Conservation (phyloP, 306 rosid species). For the Arachis stenosperma region DNA sequence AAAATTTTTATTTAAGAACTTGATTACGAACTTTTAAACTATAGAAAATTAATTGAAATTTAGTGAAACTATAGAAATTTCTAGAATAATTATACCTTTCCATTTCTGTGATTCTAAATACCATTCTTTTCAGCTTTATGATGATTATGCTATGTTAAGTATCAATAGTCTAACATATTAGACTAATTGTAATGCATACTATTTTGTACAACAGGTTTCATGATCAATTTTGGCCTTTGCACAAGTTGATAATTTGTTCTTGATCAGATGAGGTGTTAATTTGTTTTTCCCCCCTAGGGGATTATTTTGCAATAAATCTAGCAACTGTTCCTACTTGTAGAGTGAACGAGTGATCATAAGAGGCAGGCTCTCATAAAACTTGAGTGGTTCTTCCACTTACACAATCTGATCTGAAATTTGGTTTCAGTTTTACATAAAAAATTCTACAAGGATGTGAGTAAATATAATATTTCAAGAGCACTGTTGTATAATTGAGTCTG, state of each 20-base stretch:
- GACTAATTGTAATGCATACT: conserved; percentile 6
- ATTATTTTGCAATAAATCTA: not conserved
- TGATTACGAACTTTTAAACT: too few relatives aligned
- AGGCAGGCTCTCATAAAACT: conserved; percentile 30
- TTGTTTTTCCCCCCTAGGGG: not conserved
- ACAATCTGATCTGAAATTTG: conserved; percentile 15
- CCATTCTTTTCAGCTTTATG: conserved; percentile 5
- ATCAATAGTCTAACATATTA: conserved; percentile 3
- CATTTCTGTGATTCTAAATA: conserved; percentile 12
- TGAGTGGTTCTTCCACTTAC: conserved; percentile 25
- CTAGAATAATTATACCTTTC: not conserved
- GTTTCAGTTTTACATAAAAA: not conserved
- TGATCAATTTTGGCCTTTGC: not conserved
- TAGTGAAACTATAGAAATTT: too few relatives aligned
- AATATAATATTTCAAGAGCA: conserved; percentile 26
- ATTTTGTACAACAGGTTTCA: conserved; percentile 1
- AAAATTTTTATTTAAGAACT: too few relatives aligned
- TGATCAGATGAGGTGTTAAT: conserved; percentile 2
- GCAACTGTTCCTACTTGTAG: conserved; percentile 9
- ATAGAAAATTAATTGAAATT: too few relatives aligned
- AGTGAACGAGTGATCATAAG: conserved; percentile 25
- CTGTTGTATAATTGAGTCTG: conserved; percentile 20
- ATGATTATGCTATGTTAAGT: not conserved
- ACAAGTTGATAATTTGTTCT: not conserved
- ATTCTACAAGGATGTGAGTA: conserved; percentile 10